Conservation (phyloP, 352 stramenopile species). For the Phytophthora pseudosyringae region DNA sequence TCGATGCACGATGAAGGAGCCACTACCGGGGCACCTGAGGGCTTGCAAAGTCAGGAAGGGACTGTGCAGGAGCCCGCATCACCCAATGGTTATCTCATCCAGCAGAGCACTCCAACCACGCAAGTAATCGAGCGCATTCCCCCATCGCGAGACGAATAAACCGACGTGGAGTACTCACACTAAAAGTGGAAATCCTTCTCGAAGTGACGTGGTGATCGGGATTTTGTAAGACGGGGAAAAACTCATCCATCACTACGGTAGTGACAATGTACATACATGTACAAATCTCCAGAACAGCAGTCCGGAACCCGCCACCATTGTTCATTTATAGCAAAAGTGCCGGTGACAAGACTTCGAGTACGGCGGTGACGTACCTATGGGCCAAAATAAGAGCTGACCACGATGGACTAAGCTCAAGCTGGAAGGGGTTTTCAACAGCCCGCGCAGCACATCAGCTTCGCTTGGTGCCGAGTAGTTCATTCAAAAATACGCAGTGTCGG, state of each 20-base stretch:
- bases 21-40: slow-evolving; percentile 1
- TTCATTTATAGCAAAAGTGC: slow-evolving; percentile 31
- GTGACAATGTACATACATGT: slow-evolving; percentile 1
- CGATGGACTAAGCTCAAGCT: slow-evolving; percentile 13
- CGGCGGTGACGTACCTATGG: slow-evolving; percentile 11
- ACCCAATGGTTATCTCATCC: slow-evolving; percentile 30
- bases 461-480: not conserved
- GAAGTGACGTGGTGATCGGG: not conserved
- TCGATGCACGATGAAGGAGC: slow-evolving; percentile 30
- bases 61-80: slow-evolving; percentile 17
- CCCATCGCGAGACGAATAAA: slow-evolving; percentile 20
- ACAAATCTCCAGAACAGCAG: not conserved
- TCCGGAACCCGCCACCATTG: not conserved
- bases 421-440: not conserved
- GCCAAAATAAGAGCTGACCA: slow-evolving; percentile 22
- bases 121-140: slow-evolving; percentile 8
- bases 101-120: slow-evolving; percentile 11
- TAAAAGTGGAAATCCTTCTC: not conserved
- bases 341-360: slow-evolving; percentile 35
- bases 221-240: slow-evolving; percentile 1
- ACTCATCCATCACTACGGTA: slow-evolving; percentile 7
- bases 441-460: not conserved
- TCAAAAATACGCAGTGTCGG: slow-evolving; percentile 22
- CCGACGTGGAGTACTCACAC: not conserved
- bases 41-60: slow-evolving; percentile 1